Percentiles rank a stretch among this genome's conserved stretches.
Conservation (phyloP, 148 eudicot species). For the Rhododendron simsii region DNA sequence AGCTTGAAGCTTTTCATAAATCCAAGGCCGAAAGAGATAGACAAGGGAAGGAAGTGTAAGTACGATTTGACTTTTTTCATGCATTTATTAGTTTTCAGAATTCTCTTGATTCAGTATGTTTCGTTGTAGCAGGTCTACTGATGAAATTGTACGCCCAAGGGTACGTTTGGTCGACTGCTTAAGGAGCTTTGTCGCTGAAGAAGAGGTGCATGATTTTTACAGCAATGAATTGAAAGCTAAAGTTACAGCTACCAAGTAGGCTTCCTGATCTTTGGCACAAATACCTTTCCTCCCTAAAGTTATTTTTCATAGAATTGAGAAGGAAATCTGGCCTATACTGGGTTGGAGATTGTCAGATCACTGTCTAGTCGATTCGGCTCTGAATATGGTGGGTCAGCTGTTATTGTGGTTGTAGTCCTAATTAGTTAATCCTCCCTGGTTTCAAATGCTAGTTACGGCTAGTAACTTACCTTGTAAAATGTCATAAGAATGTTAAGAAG, state of each 20-base stretch:
- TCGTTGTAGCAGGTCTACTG: slow-evolving; percentile 43
- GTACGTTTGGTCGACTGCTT: slow-evolving; percentile 79
- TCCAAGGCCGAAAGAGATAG: slow-evolving; percentile 48
- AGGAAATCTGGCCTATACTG: not conserved
- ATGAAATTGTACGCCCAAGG: slow-evolving; percentile 92
- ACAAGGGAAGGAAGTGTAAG: slow-evolving; percentile 74
- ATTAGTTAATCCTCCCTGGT: not conserved
- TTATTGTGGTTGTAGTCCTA: not conserved
- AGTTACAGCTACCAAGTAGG: slow-evolving; percentile 90
- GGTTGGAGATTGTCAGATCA: not conserved
- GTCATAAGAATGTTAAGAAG: not conserved
- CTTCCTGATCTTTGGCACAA: slow-evolving; percentile 9
- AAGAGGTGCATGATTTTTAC: slow-evolving; percentile 88
- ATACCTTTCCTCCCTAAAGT: not conserved
- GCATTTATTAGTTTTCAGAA: not conserved
- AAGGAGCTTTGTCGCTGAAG: slow-evolving; percentile 72
- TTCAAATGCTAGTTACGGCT: not conserved
- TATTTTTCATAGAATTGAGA: not conserved
- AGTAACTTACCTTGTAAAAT: not conserved
- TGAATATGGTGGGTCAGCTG: not conserved
- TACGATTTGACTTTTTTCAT: slow-evolving; percentile 8
- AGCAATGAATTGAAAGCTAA: slow-evolving; percentile 79
- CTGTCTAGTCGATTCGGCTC: not conserved
- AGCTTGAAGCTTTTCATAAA: slow-evolving; percentile 61
- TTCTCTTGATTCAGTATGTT: slow-evolving; percentile 11